phyloP scores from a whole-genome alignment of 805 yeast species.

The Sugiyamaella chiloensis region DNA sequence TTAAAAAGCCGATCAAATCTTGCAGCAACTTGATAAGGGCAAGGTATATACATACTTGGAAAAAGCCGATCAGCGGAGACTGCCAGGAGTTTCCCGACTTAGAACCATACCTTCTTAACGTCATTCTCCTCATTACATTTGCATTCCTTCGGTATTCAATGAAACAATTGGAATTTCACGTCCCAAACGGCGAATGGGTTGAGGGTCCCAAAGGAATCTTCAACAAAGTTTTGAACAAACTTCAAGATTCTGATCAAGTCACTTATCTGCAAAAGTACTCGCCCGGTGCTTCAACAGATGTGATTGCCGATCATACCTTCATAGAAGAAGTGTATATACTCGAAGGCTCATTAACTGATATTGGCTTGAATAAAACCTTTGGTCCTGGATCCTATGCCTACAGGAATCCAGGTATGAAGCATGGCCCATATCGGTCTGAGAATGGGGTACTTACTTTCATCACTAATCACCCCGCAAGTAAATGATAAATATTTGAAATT shows the following conservation, averaged over 20 bases:
- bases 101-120: too few relatives aligned
- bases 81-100: too few relatives aligned
- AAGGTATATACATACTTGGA: too few relatives aligned
- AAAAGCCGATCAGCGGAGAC: too few relatives aligned
- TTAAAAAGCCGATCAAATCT: too few relatives aligned
- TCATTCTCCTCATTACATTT: too few relatives aligned
- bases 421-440: neutral
- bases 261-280: neutral
- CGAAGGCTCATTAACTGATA: neutral
- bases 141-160: too few relatives aligned
- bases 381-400: conserved; percentile 1
- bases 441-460: neutral
- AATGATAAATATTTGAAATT: neutral
- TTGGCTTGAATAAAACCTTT: neutral
- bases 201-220: neutral
- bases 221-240: neutral
- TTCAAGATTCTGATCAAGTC: neutral
- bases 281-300: neutral
- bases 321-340: neutral
- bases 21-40: too few relatives aligned
- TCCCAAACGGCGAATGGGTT: neutral
- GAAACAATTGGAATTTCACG: conserved; percentile 1
- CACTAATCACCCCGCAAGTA: neutral
- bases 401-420: conserved; percentile 1
- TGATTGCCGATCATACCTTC: neutral